Conservation (phyloP, 202 grass and related monocot genomes). For the Eragrostis tef region DNA sequence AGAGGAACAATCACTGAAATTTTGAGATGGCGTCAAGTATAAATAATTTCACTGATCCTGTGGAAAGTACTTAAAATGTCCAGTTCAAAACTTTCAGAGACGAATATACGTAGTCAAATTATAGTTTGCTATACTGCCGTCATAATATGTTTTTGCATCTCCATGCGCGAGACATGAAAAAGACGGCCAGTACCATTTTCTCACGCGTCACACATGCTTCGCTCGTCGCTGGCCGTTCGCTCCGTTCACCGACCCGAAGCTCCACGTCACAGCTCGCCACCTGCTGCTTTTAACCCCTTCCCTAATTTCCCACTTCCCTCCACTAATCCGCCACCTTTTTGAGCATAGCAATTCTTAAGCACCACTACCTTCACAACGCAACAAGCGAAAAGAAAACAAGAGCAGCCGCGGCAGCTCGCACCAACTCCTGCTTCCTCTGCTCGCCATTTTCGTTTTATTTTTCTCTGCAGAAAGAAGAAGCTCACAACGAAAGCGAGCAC, state of each 20-base stretch:
- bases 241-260: not conserved
- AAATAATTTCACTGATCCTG: too few species aligned
- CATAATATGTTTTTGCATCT: too few species aligned
- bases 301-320: not conserved
- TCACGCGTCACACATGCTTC: slow-evolving; percentile 11
- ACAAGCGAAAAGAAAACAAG: not conserved
- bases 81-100: too few species aligned
- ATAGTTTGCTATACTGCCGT: too few species aligned
- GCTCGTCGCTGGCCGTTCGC: slow-evolving; percentile 10
- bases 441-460: slow-evolving; percentile 41
- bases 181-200: not conserved
- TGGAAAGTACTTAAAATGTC: too few species aligned
- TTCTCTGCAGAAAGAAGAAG: not conserved
- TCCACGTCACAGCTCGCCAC: slow-evolving; percentile 34
- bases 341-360: not conserved
- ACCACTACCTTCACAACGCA: not conserved
- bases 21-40: too few species aligned
- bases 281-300: slow-evolving; percentile 19
- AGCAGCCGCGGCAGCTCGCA: not conserved
- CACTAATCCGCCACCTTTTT: not conserved
- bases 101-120: too few species aligned
- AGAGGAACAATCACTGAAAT: too few species aligned
- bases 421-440: not conserved
- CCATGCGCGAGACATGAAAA: too few species aligned
- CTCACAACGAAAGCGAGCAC: not conserved